Conservation (phyloP, 495 filamentous ascomycete genomes). For the Apodospora peruviana region DNA sequence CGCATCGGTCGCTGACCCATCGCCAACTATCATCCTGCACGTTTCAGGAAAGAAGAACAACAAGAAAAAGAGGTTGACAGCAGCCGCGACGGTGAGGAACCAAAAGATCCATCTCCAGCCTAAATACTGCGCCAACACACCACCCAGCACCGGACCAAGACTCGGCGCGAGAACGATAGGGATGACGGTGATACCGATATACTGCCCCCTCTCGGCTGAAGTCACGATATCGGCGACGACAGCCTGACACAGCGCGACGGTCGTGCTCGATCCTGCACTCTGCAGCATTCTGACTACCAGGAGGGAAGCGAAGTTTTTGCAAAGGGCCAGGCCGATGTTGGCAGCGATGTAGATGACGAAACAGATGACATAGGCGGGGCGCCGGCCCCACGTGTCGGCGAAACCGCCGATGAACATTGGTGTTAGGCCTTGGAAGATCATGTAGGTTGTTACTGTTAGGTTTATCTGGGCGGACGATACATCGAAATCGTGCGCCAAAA, state of each 20-base stretch:
- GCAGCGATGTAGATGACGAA: conserved; percentile 53
- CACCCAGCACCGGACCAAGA: conserved; percentile 42
- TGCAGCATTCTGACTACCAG: conserved; percentile 52
- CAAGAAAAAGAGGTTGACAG: conserved; percentile 35
- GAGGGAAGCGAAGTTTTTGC: conserved; percentile 43
- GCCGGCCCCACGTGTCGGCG: conserved; percentile 49
- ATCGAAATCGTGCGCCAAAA: conserved; percentile 46
- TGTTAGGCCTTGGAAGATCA: conserved; percentile 54
- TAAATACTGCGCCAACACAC: conserved; percentile 51
- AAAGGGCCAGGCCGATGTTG: conserved; percentile 50
- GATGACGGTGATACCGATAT: conserved; percentile 33
- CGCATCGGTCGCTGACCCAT: conserved; percentile 49
- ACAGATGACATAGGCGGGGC: conserved; percentile 49
- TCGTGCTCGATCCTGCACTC: conserved; percentile 47
- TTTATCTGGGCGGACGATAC: conserved; percentile 53
- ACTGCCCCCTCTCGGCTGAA: conserved; percentile 46
- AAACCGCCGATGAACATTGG: conserved; percentile 53
- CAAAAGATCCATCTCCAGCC: conserved; percentile 68
- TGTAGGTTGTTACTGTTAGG: conserved; percentile 55
- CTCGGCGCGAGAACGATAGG: conserved; percentile 27
- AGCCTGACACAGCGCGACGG: conserved; percentile 48
- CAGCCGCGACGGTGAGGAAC: conserved; percentile 54
- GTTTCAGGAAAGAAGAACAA: conserved; percentile 55
- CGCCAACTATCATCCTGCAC: conserved; percentile 57
- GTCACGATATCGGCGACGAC: conserved; percentile 51